Conservation (phyloP, 2,329 filamentous ascomycete genomes). For the Ophiostoma piceae region DNA sequence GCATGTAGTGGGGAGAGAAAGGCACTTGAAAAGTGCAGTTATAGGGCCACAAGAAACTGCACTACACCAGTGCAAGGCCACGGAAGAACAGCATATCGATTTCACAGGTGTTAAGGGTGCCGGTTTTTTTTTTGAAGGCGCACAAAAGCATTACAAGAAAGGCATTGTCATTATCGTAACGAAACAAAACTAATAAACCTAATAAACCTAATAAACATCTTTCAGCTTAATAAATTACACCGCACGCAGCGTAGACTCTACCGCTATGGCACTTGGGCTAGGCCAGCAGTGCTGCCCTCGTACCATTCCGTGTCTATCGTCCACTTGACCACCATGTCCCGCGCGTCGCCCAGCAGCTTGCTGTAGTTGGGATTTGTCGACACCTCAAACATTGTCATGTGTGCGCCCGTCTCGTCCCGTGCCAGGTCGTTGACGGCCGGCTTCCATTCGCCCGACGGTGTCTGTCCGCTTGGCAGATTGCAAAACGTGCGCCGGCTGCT, state of each 20-base stretch:
- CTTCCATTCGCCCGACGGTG: constrained; percentile 53
- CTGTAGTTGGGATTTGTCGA: constrained; percentile 68
- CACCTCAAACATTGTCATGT: constrained; percentile 73
- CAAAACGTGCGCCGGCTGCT: constrained; percentile 68
- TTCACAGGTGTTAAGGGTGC: constrained; percentile 5
- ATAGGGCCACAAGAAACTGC: not conserved
- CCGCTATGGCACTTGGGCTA: not conserved
- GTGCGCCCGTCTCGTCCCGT: constrained; percentile 71
- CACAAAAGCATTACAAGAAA: constrained; percentile 9
- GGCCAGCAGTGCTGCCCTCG: constrained; percentile 40
- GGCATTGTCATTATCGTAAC: constrained; percentile 10
- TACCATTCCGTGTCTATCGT: constrained; percentile 62
- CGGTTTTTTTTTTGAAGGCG: not conserved
- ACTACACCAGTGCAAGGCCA: not conserved
- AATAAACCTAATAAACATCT: not conserved
- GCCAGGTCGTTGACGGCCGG: constrained; percentile 74
- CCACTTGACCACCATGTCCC: constrained; percentile 61
- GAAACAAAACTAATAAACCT: not conserved
- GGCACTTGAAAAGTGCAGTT: not conserved
- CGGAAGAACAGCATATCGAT: not conserved
- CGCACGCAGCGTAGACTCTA: not conserved
- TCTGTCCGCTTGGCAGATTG: constrained; percentile 57
- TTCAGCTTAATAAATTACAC: not conserved
- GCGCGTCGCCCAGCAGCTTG: constrained; percentile 59
- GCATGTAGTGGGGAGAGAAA: not conserved